Conservation (phyloP, 345 rosid species). For the Hevea brasiliensis region DNA sequence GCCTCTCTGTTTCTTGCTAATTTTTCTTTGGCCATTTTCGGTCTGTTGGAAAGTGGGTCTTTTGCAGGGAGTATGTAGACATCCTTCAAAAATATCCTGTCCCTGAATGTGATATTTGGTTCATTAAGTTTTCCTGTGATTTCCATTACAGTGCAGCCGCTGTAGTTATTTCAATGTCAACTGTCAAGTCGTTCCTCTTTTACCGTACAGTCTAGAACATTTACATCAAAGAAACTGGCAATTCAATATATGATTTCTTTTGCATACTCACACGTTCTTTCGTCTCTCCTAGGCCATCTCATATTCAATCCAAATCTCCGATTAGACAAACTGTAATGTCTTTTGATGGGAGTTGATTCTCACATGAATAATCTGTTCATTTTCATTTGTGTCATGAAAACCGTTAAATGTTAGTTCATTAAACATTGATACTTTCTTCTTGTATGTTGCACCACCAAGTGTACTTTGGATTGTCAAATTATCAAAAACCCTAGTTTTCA, state of each 20-base stretch:
- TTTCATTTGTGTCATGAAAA: neutral
- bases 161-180: slow-evolving; percentile 52
- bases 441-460: slow-evolving; percentile 65
- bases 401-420: neutral
- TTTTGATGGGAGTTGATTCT: slow-evolving; percentile 69
- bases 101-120: slow-evolving; percentile 95
- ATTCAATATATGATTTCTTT: neutral
- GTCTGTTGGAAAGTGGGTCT: neutral
- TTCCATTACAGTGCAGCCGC: slow-evolving; percentile 70
- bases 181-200: slow-evolving; percentile 32
- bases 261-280: neutral
- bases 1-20: neutral
- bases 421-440: slow-evolving; percentile 1
- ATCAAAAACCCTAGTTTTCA: neutral
- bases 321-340: slow-evolving; percentile 98
- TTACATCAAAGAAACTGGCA: neutral
- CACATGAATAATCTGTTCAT: neutral
- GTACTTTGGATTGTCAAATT: too few relatives aligned
- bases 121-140: slow-evolving; percentile 93
- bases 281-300: slow-evolving; percentile 55
- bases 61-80: slow-evolving; percentile 76
- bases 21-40: neutral
- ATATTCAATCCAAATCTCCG: slow-evolving; percentile 68
- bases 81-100: slow-evolving; percentile 87
- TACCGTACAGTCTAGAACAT: too few relatives aligned